Conservation (phyloP, 2,329 filamentous ascomycete species). For the Pyricularia sp. region DNA sequence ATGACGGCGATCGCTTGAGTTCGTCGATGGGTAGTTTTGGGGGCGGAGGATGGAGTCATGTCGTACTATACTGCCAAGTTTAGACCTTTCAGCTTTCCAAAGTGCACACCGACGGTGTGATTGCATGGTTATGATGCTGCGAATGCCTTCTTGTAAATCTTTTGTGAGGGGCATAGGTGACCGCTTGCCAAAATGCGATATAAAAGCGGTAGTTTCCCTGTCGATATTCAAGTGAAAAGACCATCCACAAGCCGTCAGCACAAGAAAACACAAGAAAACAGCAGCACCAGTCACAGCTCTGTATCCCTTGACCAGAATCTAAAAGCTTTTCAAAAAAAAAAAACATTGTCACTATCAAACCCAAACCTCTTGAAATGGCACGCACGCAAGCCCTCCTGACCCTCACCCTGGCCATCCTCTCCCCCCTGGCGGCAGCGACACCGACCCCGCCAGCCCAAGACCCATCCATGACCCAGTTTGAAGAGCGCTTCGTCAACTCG, state of each 20-base stretch:
- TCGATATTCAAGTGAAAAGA: background rate
- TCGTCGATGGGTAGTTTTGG: background rate
- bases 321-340: background rate
- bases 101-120: background rate
- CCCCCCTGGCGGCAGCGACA: background rate
- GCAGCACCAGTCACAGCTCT: background rate
- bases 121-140: background rate
- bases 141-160: background rate
- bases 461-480: slow-evolving; percentile 2
- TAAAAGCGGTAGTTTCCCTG: background rate
- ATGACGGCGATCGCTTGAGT: background rate
- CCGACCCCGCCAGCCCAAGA: background rate
- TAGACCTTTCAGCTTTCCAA: background rate
- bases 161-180: background rate
- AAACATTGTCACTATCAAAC: background rate
- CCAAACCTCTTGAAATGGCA: background rate
- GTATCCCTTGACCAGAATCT: too few species aligned
- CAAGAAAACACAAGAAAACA: background rate
- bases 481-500: slow-evolving; percentile 5
- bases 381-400: background rate
- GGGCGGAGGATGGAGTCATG: background rate
- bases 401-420: background rate
- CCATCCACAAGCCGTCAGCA: background rate
- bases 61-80: background rate
- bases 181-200: background rate